Percentiles rank a stretch among this genome's conserved stretches.
phyloP scores from a whole-genome alignment of 768 basidiomycete species.

The Ramaria sp. region DNA sequence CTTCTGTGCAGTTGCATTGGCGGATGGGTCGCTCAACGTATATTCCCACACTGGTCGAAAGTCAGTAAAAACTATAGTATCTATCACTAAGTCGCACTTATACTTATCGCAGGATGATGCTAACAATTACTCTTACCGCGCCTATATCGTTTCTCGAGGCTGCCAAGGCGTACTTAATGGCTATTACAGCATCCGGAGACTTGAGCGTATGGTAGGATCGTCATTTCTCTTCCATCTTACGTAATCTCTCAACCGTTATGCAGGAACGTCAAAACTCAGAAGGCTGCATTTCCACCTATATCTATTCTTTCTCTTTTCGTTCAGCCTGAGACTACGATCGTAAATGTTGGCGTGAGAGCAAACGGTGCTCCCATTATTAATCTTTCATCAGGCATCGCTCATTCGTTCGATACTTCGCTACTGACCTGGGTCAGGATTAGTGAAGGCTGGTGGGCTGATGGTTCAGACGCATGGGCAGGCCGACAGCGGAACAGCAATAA shows the following conservation, averaged over 20 bases:
- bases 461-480: constrained; percentile 76
- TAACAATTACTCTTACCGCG: constrained; percentile 60
- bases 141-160: constrained; percentile 62
- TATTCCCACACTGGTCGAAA: constrained; percentile 79
- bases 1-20: constrained; percentile 69
- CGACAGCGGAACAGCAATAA: constrained; percentile 39
- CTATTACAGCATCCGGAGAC: constrained; percentile 61
- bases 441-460: constrained; percentile 77
- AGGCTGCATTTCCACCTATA: constrained; percentile 52
- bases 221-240: not conserved
- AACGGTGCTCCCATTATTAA: constrained; percentile 74
- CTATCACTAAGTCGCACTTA: not conserved
- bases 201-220: constrained; percentile 61
- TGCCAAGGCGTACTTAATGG: constrained; percentile 50
- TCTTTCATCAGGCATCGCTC: constrained; percentile 66
- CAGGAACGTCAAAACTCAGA: constrained; percentile 69
- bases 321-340: constrained; percentile 46
- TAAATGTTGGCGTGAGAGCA: constrained; percentile 55
- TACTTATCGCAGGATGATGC: constrained; percentile 48
- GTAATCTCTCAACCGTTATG: not conserved
- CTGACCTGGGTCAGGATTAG: constrained; percentile 63
- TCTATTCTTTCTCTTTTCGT: constrained; percentile 51
- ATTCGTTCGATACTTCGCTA: constrained; percentile 66
- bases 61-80: constrained; percentile 29
- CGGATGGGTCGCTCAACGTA: constrained; percentile 72